Percentiles rank a stretch among this genome's conserved stretches.
These are phyloP conservation scores for Chlamydomonas applanata DNA, from an alignment of 139 green algal genomes.

Conservation along the genomic window DNA sequence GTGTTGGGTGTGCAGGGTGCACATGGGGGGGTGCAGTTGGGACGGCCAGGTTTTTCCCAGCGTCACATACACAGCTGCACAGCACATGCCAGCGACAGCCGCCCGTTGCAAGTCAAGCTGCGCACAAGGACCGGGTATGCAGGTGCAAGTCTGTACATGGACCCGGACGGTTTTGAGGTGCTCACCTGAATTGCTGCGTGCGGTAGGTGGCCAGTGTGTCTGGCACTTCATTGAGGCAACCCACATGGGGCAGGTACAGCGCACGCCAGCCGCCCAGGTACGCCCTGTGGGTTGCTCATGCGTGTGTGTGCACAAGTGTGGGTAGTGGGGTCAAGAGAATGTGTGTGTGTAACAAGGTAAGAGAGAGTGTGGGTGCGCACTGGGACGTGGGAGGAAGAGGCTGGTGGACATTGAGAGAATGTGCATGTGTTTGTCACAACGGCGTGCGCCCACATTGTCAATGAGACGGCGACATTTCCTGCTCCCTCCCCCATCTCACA, in stretches of 20 bases:
- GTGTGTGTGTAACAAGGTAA: neutral
- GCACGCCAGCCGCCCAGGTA: slow-evolving; percentile 47
- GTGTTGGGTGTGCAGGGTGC: too few relatives aligned
- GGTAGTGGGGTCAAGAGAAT: neutral
- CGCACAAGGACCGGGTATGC: neutral
- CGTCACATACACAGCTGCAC: too few relatives aligned
- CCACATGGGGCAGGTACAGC: slow-evolving; percentile 58
- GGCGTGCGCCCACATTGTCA: too few relatives aligned
- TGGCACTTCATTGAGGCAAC: slow-evolving; percentile 78
- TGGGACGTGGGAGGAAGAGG: too few relatives aligned
- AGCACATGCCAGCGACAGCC: too few relatives aligned
- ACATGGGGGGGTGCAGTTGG: too few relatives aligned
- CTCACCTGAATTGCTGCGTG: slow-evolving; percentile 97
- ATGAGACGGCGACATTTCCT: too few relatives aligned
- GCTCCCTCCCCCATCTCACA: too few relatives aligned
- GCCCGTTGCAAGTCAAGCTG: neutral
- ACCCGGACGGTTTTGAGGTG: too few relatives aligned
- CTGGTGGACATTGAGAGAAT: too few relatives aligned
- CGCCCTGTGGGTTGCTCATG: neutral
- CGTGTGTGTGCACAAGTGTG: neutral
- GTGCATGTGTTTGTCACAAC: too few relatives aligned
- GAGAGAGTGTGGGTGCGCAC: neutral
- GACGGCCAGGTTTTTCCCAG: too few relatives aligned
- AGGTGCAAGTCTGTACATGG: neutral
- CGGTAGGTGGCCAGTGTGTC: slow-evolving; percentile 89